phyloP scores from a whole-genome alignment of 2,329 filamentous ascomycete genomes.

The Elsinoe australis region DNA sequence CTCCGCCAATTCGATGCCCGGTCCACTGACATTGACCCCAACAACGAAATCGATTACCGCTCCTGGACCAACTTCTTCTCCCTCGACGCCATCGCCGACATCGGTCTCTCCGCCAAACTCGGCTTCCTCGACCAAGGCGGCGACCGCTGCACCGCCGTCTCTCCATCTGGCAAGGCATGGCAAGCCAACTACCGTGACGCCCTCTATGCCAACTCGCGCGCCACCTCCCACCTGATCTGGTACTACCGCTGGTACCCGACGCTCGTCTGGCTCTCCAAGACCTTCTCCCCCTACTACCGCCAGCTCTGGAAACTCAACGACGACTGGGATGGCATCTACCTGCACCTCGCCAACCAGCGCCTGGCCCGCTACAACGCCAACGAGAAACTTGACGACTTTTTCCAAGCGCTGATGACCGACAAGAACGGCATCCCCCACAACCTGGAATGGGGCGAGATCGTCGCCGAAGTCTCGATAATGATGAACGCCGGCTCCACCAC shows the following conservation, averaged over 20 bases:
- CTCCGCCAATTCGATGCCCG: too few relatives aligned
- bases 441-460: too few relatives aligned
- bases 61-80: conserved; percentile 35
- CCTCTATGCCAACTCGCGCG: conserved; percentile 45
- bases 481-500: too few relatives aligned
- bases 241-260: conserved; percentile 45
- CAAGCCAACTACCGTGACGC: conserved; percentile 43
- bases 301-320: conserved; percentile 34
- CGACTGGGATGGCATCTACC: too few relatives aligned
- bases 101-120: conserved; percentile 33
- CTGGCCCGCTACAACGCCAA: too few relatives aligned
- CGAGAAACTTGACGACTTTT: too few relatives aligned
- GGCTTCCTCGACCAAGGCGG: conserved; percentile 33
- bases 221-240: conserved; percentile 47
- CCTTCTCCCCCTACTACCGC: conserved; percentile 40
- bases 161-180: conserved; percentile 37
- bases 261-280: conserved; percentile 41
- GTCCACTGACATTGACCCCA: too few relatives aligned
- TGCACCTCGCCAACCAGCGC: too few relatives aligned
- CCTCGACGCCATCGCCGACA: conserved; percentile 35
- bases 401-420: too few relatives aligned
- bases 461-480: too few relatives aligned
- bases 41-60: conserved; percentile 32
- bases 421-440: too few relatives aligned
- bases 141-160: conserved; percentile 26